Percentiles rank a stretch among this genome's conserved stretches.
Conservation (phyloP, 2,329 filamentous ascomycete species). For the Graphilbum sp. region DNA sequence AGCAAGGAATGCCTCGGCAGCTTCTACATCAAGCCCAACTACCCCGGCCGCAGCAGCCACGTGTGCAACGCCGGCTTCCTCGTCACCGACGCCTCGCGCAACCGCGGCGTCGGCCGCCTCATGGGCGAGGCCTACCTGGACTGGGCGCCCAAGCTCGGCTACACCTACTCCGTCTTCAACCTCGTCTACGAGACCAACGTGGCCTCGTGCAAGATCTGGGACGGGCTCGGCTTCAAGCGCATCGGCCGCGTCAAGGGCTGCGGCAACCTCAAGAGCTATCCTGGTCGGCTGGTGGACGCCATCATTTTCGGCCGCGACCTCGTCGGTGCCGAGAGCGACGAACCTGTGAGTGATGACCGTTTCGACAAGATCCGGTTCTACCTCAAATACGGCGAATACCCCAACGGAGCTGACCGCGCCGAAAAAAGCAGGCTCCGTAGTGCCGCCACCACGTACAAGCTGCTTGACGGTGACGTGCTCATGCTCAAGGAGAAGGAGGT, state of each 20-base stretch:
- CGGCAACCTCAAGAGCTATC: constrained; percentile 52
- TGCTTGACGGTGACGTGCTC: constrained; percentile 59
- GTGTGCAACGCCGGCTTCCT: constrained; percentile 75
- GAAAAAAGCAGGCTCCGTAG: constrained; percentile 91
- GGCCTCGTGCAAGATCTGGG: constrained; percentile 80
- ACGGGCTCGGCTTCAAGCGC: constrained; percentile 79
- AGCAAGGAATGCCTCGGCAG: constrained; percentile 67
- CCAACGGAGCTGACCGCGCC: constrained; percentile 78
- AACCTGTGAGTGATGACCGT: constrained; percentile 82
- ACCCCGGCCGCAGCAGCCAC: constrained; percentile 78
- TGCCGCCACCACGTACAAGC: constrained; percentile 89
- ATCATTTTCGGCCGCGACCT: constrained; percentile 62
- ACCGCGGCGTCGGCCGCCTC: constrained; percentile 56
- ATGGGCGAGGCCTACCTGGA: constrained; percentile 66
- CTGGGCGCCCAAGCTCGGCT: constrained; percentile 66
- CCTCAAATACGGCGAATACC: constrained; percentile 86
- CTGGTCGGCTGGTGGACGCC: constrained; percentile 53
- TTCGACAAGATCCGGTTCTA: constrained; percentile 99
- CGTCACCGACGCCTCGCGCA: constrained; percentile 56
- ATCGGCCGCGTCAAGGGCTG: constrained; percentile 68
- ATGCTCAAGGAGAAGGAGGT: constrained; percentile 99
- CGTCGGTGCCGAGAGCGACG: constrained; percentile 47
- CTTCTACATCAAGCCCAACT: constrained; percentile 91
- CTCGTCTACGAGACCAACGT: constrained; percentile 90
- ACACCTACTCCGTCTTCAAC: constrained; percentile 88